phyloP scores from a whole-genome alignment of 2,329 filamentous ascomycete genomes.

The Xylaria multiplex region DNA sequence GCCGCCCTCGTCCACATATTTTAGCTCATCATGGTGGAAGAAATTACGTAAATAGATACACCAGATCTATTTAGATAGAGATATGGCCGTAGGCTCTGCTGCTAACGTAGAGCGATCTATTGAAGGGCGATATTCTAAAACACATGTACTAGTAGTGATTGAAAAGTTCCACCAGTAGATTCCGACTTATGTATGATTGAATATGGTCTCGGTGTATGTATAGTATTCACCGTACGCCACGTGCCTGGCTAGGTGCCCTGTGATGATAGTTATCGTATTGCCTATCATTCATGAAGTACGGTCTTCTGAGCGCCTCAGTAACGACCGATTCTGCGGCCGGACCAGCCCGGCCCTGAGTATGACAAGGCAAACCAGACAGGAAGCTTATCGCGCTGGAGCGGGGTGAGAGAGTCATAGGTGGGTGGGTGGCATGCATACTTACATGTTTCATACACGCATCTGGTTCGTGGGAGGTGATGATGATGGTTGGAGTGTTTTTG shows the following conservation, averaged over 20 bases:
- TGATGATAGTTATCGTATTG: slow-evolving; percentile 8
- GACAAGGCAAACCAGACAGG: slow-evolving; percentile 11
- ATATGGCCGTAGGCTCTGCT: background rate
- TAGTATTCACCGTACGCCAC: slow-evolving; percentile 11
- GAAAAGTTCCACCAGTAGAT: background rate
- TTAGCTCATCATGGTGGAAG: no score
- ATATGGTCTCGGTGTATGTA: background rate
- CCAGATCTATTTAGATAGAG: background rate
- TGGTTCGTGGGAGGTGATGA: slow-evolving; percentile 25
- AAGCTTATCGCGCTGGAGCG: slow-evolving; percentile 22
- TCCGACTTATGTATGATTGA: no score
- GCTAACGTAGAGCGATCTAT: no score
- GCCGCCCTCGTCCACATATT: background rate
- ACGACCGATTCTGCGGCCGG: slow-evolving; percentile 6
- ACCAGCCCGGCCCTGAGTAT: slow-evolving; percentile 2
- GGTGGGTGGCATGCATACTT: slow-evolving; percentile 30
- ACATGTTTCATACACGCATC: slow-evolving; percentile 29
- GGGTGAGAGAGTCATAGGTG: slow-evolving; percentile 13
- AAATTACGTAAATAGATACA: background rate
- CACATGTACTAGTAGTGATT: background rate
- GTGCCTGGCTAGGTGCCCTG: slow-evolving; percentile 19
- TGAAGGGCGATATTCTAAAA: background rate
- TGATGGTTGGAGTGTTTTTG: slow-evolving; percentile 8
- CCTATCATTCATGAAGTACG: background rate
- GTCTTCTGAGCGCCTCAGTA: background rate